Evolutionary conservation across 2,329 filamentous ascomycete species (phyloP).

Genomic region (Colletotrichum sp.): DNA sequence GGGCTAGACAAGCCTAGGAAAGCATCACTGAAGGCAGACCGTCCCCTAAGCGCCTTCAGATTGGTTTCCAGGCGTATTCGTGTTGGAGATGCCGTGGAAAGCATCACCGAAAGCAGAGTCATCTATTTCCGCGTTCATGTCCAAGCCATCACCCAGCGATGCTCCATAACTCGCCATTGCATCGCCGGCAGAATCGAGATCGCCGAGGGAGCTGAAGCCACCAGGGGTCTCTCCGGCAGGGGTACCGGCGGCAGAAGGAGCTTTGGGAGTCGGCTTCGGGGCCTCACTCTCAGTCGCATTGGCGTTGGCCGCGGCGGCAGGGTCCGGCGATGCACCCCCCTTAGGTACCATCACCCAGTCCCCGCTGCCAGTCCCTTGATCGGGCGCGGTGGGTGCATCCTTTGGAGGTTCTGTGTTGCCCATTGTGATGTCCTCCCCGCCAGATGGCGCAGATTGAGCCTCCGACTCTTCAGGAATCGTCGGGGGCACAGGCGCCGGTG

Average conservation of each 20-base stretch:
- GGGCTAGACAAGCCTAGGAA: not conserved
- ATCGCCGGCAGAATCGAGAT: conserved; percentile 74
- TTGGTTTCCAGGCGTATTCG: conserved; percentile 36
- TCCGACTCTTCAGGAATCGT: conserved; percentile 27
- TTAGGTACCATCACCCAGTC: conserved; percentile 82
- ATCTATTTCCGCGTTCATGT: conserved; percentile 72
- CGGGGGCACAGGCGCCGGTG: conserved; percentile 43
- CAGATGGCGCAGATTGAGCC: conserved; percentile 8
- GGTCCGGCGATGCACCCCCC: conserved; percentile 53
- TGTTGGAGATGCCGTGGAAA: conserved; percentile 67
- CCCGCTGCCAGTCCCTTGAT: conserved; percentile 57
- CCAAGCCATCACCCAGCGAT: conserved; percentile 61
- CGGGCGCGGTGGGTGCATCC: conserved; percentile 47
- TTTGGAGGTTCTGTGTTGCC: conserved; percentile 51
- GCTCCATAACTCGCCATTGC: conserved; percentile 66
- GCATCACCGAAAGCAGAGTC: conserved; percentile 86
- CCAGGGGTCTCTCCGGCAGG: conserved; percentile 39
- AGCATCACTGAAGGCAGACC: not conserved
- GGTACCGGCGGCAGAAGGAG: conserved; percentile 46
- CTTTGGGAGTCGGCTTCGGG: conserved; percentile 6
- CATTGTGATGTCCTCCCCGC: conserved; percentile 51
- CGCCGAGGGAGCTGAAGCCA: conserved; percentile 64
- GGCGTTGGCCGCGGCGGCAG: conserved; percentile 25
- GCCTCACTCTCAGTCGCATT: conserved; percentile 9
- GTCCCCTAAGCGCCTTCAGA: conserved; percentile 19